Conservation (phyloP, 345 rosid species). For the Eucalyptus coolabah region DNA sequence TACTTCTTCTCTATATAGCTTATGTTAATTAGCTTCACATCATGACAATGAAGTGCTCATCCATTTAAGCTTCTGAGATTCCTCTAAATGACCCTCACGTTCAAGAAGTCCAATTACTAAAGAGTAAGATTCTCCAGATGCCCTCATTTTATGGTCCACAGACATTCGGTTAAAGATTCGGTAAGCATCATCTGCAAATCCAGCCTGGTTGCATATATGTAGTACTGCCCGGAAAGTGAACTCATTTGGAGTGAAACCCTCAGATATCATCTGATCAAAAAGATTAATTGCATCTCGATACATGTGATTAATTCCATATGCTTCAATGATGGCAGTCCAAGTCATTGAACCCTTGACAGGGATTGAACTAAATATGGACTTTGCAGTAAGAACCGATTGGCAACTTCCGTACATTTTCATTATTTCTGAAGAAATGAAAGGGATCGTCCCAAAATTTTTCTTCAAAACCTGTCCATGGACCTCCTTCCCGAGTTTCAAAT, state of each 20-base stretch:
- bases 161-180: constrained; percentile 38
- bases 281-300: constrained; percentile 35
- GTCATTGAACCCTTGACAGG: constrained; percentile 56
- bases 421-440: constrained; percentile 52
- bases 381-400: constrained; percentile 35
- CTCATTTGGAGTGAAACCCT: constrained; percentile 47
- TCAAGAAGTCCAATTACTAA: constrained; percentile 28
- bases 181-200: constrained; percentile 56
- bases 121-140: constrained; percentile 31
- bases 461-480: constrained; percentile 59
- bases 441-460: constrained; percentile 41
- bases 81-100: constrained; percentile 19
- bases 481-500: constrained; percentile 65
- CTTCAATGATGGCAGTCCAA: constrained; percentile 81
- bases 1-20: neutral
- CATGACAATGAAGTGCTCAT: constrained; percentile 1
- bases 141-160: constrained; percentile 22
- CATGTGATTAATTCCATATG: constrained; percentile 30
- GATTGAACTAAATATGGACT: constrained; percentile 36
- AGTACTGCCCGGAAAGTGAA: constrained; percentile 57
- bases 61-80: constrained; percentile 25
- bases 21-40: neutral
- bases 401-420: constrained; percentile 68
- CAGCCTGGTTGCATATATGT: constrained; percentile 62
- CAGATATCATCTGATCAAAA: constrained; percentile 46